Percentiles rank a stretch among this genome's conserved stretches.
phyloP scores from a whole-genome alignment of 139 green algal genomes.

The Ostreobium quekettii region DNA sequence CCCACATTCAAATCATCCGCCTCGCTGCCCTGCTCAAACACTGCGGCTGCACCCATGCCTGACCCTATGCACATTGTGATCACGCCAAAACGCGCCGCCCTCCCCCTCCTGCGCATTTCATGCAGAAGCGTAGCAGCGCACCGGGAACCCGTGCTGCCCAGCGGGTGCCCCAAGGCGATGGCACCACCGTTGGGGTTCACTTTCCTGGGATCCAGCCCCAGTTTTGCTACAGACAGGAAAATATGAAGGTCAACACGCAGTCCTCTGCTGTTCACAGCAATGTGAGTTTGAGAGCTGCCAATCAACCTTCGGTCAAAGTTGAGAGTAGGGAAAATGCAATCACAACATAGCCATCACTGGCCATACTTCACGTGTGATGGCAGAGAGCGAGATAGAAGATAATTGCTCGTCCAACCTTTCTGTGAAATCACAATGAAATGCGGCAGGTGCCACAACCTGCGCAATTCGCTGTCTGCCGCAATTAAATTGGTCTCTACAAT shows the following conservation, averaged over 20 bases:
- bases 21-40: constrained; percentile 65
- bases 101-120: constrained; percentile 83
- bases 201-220: constrained; percentile 75
- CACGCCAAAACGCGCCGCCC: constrained; percentile 79
- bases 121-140: constrained; percentile 91
- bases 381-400: too few relatives aligned
- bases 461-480: too few relatives aligned
- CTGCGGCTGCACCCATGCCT: constrained; percentile 86
- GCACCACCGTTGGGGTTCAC: constrained; percentile 97
- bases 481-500: too few relatives aligned
- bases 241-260: not conserved
- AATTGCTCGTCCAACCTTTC: too few relatives aligned
- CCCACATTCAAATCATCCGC: constrained; percentile 7
- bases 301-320: too few relatives aligned
- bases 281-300: too few relatives aligned
- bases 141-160: constrained; percentile 77
- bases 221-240: constrained; percentile 39
- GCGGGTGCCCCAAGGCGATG: constrained; percentile 93
- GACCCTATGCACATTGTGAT: constrained; percentile 98
- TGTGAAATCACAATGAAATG: too few relatives aligned
- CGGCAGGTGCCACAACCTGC: too few relatives aligned
- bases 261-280: not conserved
- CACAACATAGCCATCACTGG: too few relatives aligned
- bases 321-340: too few relatives aligned
- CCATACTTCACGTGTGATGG: too few relatives aligned